phyloP scores from a whole-genome alignment of 768 basidiomycete genomes.

The Boletus sp. region DNA sequence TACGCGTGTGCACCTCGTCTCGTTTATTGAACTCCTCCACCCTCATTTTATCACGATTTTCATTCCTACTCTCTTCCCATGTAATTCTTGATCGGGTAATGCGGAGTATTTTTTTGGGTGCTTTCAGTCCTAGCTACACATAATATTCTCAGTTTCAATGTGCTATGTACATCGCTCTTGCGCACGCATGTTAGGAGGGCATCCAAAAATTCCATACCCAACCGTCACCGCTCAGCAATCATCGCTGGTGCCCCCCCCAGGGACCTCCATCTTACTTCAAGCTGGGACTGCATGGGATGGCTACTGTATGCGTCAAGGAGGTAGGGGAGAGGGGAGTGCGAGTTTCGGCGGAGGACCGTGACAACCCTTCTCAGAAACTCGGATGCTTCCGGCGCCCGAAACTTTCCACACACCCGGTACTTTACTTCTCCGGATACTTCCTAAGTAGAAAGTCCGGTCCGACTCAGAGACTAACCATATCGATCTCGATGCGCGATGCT shows the following conservation, averaged over 20 bases:
- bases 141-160: not conserved
- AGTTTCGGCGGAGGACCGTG: not conserved
- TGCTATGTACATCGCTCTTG: not conserved
- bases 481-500: not conserved
- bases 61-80: not conserved
- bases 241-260: not conserved
- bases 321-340: not conserved
- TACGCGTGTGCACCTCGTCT: not conserved
- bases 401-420: not conserved
- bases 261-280: too few relatives aligned
- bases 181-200: not conserved
- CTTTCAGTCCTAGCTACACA: not conserved
- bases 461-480: not conserved
- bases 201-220: not conserved
- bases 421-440: not conserved
- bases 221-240: not conserved
- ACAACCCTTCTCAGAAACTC: not conserved
- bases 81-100: constrained; percentile 1
- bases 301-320: not conserved
- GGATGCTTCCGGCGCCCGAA: not conserved
- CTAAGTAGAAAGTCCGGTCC: not conserved
- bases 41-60: not conserved
- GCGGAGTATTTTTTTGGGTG: not conserved
- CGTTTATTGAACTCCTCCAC: constrained; percentile 1
- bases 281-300: too few relatives aligned